A percentile compares a stretch with the other conserved stretches of the same genome.
Evolutionary conservation across 2,329 filamentous ascomycete genomes (phyloP).

Genomic region (Fusarium gaditjirri): DNA sequence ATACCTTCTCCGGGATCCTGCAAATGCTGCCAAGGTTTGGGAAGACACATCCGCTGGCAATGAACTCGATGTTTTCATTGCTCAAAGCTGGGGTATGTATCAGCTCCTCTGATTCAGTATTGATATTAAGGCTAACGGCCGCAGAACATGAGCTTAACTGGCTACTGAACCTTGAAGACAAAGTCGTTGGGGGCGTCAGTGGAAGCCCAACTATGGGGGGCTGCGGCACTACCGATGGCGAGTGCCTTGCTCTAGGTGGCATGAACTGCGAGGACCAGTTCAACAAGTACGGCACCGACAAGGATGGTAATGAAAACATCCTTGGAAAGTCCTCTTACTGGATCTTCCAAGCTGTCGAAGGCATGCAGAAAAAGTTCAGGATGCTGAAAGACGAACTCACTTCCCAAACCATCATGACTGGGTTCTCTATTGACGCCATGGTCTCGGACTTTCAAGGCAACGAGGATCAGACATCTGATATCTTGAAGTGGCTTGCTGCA

Average conservation of each 20-base stretch:
- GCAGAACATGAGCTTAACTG: conserved; percentile 17
- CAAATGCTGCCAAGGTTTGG: not conserved
- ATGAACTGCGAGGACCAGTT: not conserved
- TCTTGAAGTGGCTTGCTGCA: conserved; percentile 8
- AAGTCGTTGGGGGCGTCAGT: too few species aligned
- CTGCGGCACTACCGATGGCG: too few species aligned
- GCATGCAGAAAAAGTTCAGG: conserved; percentile 4
- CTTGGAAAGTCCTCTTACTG: conserved; percentile 1
- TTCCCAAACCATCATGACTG: not conserved
- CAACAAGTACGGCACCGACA: not conserved
- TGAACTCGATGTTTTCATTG: conserved; percentile 13
- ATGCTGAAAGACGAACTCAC: not conserved
- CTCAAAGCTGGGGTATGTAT: conserved; percentile 1
- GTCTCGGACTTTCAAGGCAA: not conserved
- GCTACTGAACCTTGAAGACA: conserved; percentile 16
- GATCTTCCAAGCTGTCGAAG: conserved; percentile 19
- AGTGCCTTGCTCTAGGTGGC: too few species aligned
- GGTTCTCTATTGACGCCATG: conserved; percentile 1
- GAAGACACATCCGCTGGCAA: not conserved
- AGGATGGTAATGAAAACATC: not conserved
- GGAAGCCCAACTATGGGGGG: too few species aligned
- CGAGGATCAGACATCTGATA: not conserved
- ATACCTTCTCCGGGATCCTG: too few species aligned
- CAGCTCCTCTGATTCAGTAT: too few species aligned
- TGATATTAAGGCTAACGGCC: not conserved